phyloP scores from a whole-genome alignment of 148 eudicot genomes.

The Polygonum aviculare region DNA sequence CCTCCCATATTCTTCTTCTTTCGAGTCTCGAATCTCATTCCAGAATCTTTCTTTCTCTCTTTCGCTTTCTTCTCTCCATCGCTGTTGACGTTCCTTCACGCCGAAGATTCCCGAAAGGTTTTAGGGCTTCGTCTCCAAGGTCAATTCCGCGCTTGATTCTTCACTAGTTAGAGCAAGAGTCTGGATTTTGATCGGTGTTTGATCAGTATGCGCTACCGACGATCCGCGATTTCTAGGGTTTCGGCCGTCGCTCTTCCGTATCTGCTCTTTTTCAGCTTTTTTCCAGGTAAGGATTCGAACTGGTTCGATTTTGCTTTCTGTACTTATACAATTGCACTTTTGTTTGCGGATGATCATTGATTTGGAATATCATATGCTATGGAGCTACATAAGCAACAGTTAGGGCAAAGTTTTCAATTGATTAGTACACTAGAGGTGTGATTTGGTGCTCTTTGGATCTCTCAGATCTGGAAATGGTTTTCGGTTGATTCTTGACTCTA shows the following conservation, averaged over 20 bases:
- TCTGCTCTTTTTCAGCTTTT: not conserved
- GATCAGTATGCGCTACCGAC: slow-evolving; percentile 5
- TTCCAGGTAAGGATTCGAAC: slow-evolving; percentile 4
- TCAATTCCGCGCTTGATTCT: not conserved
- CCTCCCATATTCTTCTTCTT: not conserved
- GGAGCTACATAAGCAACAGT: not conserved
- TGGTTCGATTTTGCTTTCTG: not conserved
- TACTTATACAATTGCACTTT: not conserved
- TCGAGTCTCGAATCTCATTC: not conserved
- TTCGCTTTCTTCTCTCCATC: not conserved
- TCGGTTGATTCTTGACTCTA: not conserved
- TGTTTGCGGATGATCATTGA: not conserved
- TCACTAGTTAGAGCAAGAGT: not conserved
- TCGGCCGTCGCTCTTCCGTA: slow-evolving; percentile 5
- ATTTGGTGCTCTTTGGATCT: not conserved
- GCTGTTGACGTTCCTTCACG: not conserved
- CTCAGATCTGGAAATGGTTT: not conserved
- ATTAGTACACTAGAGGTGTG: not conserved
- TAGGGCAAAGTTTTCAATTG: not conserved
- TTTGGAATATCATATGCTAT: not conserved
- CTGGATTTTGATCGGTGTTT: not conserved
- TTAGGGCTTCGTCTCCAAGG: not conserved
- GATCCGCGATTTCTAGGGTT: slow-evolving; percentile 6
- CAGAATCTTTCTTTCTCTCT: not conserved
- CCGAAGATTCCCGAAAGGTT: not conserved